A percentile compares a stretch with the other conserved stretches of the same genome.
Evolutionary conservation across 345 rosid genomes (phyloP).

Genomic region (Syzygium oleosum): DNA sequence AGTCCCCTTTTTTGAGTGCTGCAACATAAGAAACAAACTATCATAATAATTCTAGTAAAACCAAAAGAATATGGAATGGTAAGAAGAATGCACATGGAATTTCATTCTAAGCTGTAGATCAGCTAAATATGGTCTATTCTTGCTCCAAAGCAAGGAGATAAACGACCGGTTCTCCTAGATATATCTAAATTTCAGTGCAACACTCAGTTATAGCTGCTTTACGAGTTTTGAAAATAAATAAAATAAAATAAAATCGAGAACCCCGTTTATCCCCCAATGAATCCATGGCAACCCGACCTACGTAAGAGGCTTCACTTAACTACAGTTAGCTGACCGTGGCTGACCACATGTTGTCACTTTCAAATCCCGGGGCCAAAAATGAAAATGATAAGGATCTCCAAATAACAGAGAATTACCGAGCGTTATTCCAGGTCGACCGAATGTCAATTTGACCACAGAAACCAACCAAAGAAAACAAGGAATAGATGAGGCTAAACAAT

Average conservation of each 20-base stretch:
- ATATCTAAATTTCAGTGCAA: neutral
- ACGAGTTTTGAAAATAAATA: neutral
- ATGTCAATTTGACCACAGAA: neutral
- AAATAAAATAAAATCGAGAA: neutral
- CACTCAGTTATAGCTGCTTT: neutral
- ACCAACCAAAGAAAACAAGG: neutral
- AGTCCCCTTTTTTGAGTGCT: conserved; percentile 67
- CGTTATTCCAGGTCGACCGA: neutral
- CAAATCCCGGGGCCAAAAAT: neutral
- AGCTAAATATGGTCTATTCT: neutral
- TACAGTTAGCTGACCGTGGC: neutral
- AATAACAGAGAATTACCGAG: neutral
- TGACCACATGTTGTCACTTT: neutral
- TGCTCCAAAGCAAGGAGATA: neutral
- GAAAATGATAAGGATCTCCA: neutral
- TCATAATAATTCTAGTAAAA: neutral
- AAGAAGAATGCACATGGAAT: neutral
- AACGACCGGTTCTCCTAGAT: neutral
- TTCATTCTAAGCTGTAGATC: neutral
- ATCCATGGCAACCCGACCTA: neutral
- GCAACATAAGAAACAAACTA: conserved; percentile 16
- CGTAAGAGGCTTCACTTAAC: neutral
- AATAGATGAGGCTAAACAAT: neutral
- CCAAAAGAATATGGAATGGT: neutral
- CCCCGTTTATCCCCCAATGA: neutral